Evolutionary conservation across 768 basidiomycete species (phyloP), one percentile per base, ranked within the genome.

Genomic region (Mycena polygramma): DNA sequence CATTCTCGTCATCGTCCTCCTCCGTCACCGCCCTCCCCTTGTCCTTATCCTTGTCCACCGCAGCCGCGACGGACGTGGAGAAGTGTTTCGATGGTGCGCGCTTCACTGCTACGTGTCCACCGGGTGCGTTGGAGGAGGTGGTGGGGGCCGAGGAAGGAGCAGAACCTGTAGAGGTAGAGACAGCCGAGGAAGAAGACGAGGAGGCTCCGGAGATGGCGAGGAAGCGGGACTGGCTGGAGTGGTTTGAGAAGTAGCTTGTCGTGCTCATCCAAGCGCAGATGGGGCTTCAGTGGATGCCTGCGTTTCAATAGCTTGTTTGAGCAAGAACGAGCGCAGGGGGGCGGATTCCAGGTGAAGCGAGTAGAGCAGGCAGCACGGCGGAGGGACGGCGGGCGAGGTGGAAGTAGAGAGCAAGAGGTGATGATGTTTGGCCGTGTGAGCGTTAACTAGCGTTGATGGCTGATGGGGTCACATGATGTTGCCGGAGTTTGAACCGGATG

Each of bases 221-320:
- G 77, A 94, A 91, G 75, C 92, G 89, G 61, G 90, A 89, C 71
- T 90, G 86, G 57, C 41, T 63, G 11, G 93, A 92, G 78, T 93
- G 92, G 82, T 94, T 95, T 49, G 93, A 94, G 82, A 94, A 94
- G 84, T 93, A 94, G 81, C 86, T 88, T 41, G 41, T 10, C 11
- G 41, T 41, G 45, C 45, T 46, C 45, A 46, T 45, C n/a, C n/a
- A n/a, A n/a, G n/a, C n/a, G n/a, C n/a, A n/a, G n/a, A n/a, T n/a
- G n/a, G n/a, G n/a, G n/a, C n/a, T n/a, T n/a, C n/a, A n/a, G n/a
- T n/a, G n/a, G n/a, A n/a, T n/a, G n/a, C n/a, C n/a, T n/a, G n/a
- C n/a, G n/a, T n/a, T n/a, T n/a, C n/a, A n/a, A n/a, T n/a, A n/a
- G n/a, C n/a, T n/a, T n/a, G n/a, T n/a, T n/a, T 39, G n/a, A n/a